These are phyloP conservation scores for Colletotrichum sp. DNA, from an alignment of 2,329 filamentous ascomycete genomes.

Conservation along the genomic window DNA sequence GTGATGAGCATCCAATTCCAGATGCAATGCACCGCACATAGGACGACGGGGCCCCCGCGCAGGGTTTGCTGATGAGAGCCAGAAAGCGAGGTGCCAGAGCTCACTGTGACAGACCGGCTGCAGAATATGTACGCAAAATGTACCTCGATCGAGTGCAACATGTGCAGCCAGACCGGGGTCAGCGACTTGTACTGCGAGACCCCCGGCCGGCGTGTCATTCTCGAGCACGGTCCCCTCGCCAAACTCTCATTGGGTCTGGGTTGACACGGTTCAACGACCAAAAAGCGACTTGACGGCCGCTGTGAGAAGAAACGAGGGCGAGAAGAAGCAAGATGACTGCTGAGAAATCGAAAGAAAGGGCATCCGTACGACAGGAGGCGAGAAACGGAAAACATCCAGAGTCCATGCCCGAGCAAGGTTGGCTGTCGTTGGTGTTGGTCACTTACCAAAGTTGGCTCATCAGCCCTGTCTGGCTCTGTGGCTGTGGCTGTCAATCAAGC, in stretches of 20 bases:
- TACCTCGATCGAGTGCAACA: not conserved
- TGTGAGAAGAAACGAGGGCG: not conserved
- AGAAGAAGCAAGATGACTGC: not conserved
- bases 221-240: conserved; percentile 4
- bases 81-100: not conserved
- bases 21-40: not conserved
- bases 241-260: not conserved
- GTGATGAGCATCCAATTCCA: not conserved
- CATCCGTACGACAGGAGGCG: not conserved
- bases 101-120: not conserved
- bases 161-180: not conserved
- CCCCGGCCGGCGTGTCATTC: not conserved
- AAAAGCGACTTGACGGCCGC: not conserved
- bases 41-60: not conserved
- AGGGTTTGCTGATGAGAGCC: not conserved
- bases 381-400: not conserved
- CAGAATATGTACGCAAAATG: not conserved
- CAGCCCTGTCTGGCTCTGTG: not conserved
- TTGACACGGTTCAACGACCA: conserved; percentile 4
- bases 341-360: not conserved
- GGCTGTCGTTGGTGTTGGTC: not conserved
- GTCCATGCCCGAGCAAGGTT: not conserved
- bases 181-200: not conserved
- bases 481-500: not conserved
- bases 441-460: not conserved